phyloP scores from a whole-genome alignment of 768 basidiomycete genomes.

The Mycena belliarum region DNA sequence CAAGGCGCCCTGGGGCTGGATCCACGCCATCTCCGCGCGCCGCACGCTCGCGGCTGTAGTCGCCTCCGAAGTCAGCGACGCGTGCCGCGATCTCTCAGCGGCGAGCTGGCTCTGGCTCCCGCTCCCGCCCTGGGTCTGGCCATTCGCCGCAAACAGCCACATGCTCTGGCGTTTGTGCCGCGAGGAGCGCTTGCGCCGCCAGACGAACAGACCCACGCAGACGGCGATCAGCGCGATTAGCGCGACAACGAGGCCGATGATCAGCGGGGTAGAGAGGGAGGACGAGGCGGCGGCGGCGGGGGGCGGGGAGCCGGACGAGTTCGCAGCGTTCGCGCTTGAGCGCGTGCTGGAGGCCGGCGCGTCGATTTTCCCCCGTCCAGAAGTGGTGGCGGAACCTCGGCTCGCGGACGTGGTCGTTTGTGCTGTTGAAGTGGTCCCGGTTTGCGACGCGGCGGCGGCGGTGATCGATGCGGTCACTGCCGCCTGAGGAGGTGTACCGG shows the following conservation, averaged over 20 bases:
- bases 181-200: not conserved
- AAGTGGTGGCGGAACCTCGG: too few species aligned
- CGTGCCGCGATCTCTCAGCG: not conserved
- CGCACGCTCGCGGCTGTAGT: not conserved
- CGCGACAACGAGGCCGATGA: not conserved
- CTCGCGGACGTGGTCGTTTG: too few species aligned
- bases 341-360: not conserved
- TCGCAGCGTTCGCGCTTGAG: not conserved
- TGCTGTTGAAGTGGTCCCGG: too few species aligned
- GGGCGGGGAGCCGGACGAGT: not conserved
- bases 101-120: not conserved
- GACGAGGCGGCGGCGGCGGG: not conserved
- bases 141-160: not conserved
- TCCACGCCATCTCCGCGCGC: conserved; percentile 2
- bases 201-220: not conserved
- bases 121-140: not conserved
- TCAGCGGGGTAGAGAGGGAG: not conserved
- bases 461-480: not conserved
- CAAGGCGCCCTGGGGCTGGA: not conserved
- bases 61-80: not conserved
- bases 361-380: too few species aligned
- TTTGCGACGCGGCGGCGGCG: too few species aligned
- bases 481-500: not conserved
- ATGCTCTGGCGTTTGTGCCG: not conserved
- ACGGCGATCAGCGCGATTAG: not conserved